Evolutionary conservation across 208 protist species (phyloP).

Genomic region (Naegleria gruberi): DNA sequence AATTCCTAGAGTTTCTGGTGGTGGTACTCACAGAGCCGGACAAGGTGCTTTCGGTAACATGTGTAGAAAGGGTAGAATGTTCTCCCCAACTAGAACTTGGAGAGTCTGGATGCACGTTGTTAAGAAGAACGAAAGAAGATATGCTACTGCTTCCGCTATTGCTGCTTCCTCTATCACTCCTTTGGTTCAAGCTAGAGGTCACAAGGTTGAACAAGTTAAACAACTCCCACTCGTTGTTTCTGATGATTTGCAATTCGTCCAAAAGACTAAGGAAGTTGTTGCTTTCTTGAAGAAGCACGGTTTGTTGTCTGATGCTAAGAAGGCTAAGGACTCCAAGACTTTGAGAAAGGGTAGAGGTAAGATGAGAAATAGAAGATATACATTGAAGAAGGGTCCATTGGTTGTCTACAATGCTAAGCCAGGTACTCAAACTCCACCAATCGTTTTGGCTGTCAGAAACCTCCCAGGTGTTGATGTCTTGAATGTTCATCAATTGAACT

Average conservation of each 20-base stretch:
- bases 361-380: constrained; percentile 91
- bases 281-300: constrained; percentile 73
- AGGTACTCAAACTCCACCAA: constrained; percentile 54
- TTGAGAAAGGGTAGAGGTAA: constrained; percentile 91
- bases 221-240: constrained; percentile 94
- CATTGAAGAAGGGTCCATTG: constrained; percentile 84
- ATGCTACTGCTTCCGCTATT: constrained; percentile 92
- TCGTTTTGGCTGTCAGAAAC: constrained; percentile 85
- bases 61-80: constrained; percentile 98
- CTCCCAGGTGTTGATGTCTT: constrained; percentile 89
- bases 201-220: constrained; percentile 82
- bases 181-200: constrained; percentile 95
- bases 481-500: constrained; percentile 85
- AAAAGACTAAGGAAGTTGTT: constrained; percentile 91
- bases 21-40: constrained; percentile 92
- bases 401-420: constrained; percentile 78
- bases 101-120: constrained; percentile 93
- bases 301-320: constrained; percentile 87
- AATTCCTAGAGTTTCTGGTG: constrained; percentile 96
- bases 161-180: constrained; percentile 89
- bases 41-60: constrained; percentile 99
- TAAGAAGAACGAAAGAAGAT: constrained; percentile 91
- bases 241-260: constrained; percentile 68
- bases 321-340: constrained; percentile 67
- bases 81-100: constrained; percentile 92